Conservation (phyloP, 2,329 filamentous ascomycete species). For the Phaeophleospora eucalypticola region DNA sequence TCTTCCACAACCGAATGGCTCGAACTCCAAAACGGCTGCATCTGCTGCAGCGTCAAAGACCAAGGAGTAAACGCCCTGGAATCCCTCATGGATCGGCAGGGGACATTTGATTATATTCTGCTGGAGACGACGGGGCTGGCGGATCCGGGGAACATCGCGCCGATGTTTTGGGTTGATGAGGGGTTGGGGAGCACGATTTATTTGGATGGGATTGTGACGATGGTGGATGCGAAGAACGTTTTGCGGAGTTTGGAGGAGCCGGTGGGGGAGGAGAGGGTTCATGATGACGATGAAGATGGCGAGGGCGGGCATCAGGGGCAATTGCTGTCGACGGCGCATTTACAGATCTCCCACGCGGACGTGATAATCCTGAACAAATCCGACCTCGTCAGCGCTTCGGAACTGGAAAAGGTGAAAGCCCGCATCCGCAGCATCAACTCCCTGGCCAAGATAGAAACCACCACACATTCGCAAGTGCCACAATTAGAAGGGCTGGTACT, state of each 20-base stretch:
- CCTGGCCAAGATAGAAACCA: conserved; percentile 77
- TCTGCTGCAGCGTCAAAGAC: conserved; percentile 98
- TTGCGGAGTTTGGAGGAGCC: conserved; percentile 72
- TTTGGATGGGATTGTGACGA: conserved; percentile 90
- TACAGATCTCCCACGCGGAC: conserved; percentile 96
- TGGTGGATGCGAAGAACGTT: conserved; percentile 94
- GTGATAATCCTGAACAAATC: conserved; percentile 92
- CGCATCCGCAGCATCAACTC: conserved; percentile 84
- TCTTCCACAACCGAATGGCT: conserved; percentile 88
- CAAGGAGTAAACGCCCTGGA: conserved; percentile 92
- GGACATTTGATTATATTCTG: conserved; percentile 94
- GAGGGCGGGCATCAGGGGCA: conserved; percentile 55
- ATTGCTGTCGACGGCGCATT: conserved; percentile 83
- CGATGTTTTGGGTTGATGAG: conserved; percentile 96
- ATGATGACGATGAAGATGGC: conserved; percentile 49
- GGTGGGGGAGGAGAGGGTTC: conserved; percentile 27
- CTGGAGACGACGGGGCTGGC: conserved; percentile 94
- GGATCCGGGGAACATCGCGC: conserved; percentile 91
- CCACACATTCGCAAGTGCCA: conserved; percentile 73
- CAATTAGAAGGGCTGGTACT: conserved; percentile 80
- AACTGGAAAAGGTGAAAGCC: conserved; percentile 65
- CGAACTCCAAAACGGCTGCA: conserved; percentile 91
- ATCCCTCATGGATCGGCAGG: conserved; percentile 88
- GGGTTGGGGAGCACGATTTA: conserved; percentile 93
- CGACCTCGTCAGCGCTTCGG: conserved; percentile 69